Evolutionary conservation across 2,329 filamentous ascomycete genomes (phyloP), one percentile per base, ranked within the genome.

Genomic region (Pestalotiopsis sp.): DNA sequence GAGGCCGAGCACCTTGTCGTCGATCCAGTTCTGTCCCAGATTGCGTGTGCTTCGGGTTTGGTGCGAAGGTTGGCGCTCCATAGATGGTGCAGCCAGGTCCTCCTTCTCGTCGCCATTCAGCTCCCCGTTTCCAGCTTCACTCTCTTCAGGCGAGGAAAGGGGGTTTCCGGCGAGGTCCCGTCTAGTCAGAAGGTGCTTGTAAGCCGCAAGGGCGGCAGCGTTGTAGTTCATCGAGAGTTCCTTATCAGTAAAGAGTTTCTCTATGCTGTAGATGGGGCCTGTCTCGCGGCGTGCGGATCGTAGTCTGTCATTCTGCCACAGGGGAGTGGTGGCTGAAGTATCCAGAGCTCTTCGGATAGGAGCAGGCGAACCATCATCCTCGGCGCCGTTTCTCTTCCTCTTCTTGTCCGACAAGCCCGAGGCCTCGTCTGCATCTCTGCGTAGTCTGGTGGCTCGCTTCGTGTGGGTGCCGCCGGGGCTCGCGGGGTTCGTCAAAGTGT

Each of bases 191-290:
- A 91, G 84, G 74, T 90, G 87, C 70, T 88, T 87, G 76, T 91
- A 87, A 9, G 90, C 86, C 2, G 89, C 89, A 23, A 90, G 74
- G 38, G 90, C 89, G 4, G 90, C 87, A 4, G 83, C 81, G 70
- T 91, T 91, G 77, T 91, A 91, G 36, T 88, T 88, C 82, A 92
- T 85, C 4, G 87, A 85, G 38, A 92, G 83, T 79, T 92, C 90
- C 78, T 90, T 91, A 73, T 92, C 90, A 0, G 90, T 92, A 65
- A 92, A 92, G 49, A 92, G 85, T 81, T 91, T 91, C 73, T 92
- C 89, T 69, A 92, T 87, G 76, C 87, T 91, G 77, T 90, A 91
- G 1, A 89, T 80, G 0, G 88, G 85, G 9, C 87, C 89, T 23
- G 87, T 85, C 73, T 89, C 85, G 75, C 87, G 87, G 68, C 86